Base-by-base conservation (phyloP, 257 asterid species). In the Plectranthus barbatus region DNA sequence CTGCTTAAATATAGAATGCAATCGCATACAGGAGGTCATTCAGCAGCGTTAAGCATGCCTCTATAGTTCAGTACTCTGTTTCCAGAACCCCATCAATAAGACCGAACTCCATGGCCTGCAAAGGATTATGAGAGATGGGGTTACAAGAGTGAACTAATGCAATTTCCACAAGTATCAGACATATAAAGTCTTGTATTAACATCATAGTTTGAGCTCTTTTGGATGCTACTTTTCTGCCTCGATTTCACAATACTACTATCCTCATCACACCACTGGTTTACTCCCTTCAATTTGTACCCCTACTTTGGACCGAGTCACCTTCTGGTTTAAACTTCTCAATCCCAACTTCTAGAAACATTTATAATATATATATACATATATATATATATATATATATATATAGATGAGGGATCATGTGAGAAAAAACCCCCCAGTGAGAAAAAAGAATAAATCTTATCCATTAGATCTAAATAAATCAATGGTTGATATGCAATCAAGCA, bases 101-200 rank as follows among this genome's bases (percentile, higher is more conserved):
- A 69, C 97, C 99, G 18, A 92, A 92, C 64, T 92, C 99, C 83
- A 89, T 67, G 44, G 98, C 95, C 98, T 92, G 90, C 80, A 77
- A 40, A 52, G 12, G 34, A 20, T 15, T 29, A 42, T 64, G 34
- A 19, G 49, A 67, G 52, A 19, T 17, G 14, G 17, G 45, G 7
- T 24, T 46, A 69, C 17, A 9, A 45, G 39, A 57, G 53, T 33
- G 13, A 31, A 59, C 10, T 13, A 42, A 56, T 36, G 57, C 2
- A 12, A 21, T 31, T 37, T 59, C 23, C 15, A 7, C 12, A 18
- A 52, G 33, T 21, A 33, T 19, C 37, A 12, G 15, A 23, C 6
- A 47, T n/a, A 42, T 9, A 51, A 21, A 42, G 49, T 19, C 44
- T 12, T 5, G 31, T 26, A 26, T 26, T 2, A 17, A 10, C 44